Evolutionary conservation across 2,329 filamentous ascomycete species (phyloP), one percentile per base, ranked within the genome.

Genomic region (Paraconiothyrium sp.): DNA sequence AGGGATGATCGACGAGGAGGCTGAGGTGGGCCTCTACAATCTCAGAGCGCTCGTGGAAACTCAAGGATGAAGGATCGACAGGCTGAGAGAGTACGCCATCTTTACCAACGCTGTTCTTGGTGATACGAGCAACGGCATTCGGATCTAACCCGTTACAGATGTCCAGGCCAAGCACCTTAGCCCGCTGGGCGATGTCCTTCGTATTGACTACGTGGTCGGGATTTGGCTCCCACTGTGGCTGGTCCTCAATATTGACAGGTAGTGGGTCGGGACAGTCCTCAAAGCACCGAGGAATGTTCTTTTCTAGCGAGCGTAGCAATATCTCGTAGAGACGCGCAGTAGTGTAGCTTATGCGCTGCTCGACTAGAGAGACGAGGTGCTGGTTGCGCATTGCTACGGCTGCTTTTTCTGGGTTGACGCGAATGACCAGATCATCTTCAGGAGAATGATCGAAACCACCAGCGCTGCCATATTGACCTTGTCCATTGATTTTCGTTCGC

Each of bases 361-460:
- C 85, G 1, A 89, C 92, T 59, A 93, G 86, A n/a, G 88, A 84
- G 56, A 90, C 88, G 2, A 98, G 88, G 22, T 89, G 88, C 66
- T 90, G 86, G 70, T 93, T 97, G 59, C 94, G 92, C 65, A 97
- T 84, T 54, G 92, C 89, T 10, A 97, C 92, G 7, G 90, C 83
- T 61, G 93, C 92, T 77, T 94, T 96, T 59, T 94, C 90, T 72
- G 92, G 90, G 74, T 97, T 97, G 58, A 97, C 84, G 32, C 90
- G 88, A 52, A 98, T 83, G 39, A 94, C 85, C 66, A 93, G 83
- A 60, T 91, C 86, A 54, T 88, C 86, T 89, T 96, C 73, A 20
- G 64, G 59, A 8, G 67, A 65, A 11, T 60, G 55, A 34, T 41
- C 16, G n/a, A 3, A 55, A 24, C 13, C 11, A 16, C 24, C 35